These are phyloP conservation scores for Drosera capensis DNA, from an alignment of 148 eudicot genomes.

Conservation along the genomic window DNA sequence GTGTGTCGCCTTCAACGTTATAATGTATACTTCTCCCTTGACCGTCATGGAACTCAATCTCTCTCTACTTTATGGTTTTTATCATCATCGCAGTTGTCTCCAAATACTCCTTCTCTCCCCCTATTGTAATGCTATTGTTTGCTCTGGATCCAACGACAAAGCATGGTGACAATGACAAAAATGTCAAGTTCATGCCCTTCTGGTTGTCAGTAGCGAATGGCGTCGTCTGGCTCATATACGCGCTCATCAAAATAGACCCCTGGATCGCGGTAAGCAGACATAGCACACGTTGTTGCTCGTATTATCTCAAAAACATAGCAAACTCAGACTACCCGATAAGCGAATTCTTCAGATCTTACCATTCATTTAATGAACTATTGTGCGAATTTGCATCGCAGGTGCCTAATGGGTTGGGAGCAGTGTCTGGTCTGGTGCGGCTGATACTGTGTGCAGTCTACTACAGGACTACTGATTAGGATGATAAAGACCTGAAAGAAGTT, in stretches of 20 bases:
- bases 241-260: constrained; percentile 5
- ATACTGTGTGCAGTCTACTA: constrained; percentile 32
- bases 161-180: constrained; percentile 11
- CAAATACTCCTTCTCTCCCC: not conserved
- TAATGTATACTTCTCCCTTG: constrained; percentile 17
- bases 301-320: too few relatives aligned
- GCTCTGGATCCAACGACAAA: constrained; percentile 4
- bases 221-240: constrained; percentile 3
- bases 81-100: not conserved
- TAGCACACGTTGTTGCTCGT: too few relatives aligned
- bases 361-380: not conserved
- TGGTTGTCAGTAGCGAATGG: constrained; percentile 3
- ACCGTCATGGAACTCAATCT: constrained; percentile 15
- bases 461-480: constrained; percentile 27
- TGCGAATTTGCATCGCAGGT: constrained; percentile 22
- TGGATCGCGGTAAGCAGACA: constrained; percentile 2
- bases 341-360: too few relatives aligned
- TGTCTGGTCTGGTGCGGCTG: constrained; percentile 38
- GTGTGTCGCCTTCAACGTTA: constrained; percentile 10
- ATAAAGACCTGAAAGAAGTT: constrained; percentile 12
- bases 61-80: not conserved
- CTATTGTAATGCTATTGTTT: not conserved
- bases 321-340: too few relatives aligned
- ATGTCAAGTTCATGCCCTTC: constrained; percentile 9
- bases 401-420: constrained; percentile 53